A percentile compares a stretch with the other conserved stretches of the same genome.
These are phyloP conservation scores for Xylaria sp. DNA, from an alignment of 2,329 filamentous ascomycete genomes.

Conservation along the genomic window DNA sequence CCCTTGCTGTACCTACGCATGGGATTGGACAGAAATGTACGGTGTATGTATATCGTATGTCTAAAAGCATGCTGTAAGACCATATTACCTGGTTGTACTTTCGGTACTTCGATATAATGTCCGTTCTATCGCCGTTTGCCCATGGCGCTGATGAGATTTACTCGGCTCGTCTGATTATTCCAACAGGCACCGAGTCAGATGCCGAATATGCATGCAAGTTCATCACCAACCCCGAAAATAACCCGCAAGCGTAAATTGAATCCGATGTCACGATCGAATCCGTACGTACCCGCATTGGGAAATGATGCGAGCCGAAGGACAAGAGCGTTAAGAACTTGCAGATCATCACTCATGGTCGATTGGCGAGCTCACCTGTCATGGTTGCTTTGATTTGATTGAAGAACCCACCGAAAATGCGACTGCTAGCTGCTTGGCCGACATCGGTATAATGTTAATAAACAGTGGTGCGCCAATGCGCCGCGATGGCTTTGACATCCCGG, in stretches of 20 bases:
- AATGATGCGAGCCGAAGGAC: background rate
- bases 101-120: background rate
- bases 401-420: background rate
- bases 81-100: background rate
- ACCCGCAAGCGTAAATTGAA: constrained; percentile 2
- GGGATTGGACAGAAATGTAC: constrained; percentile 1
- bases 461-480: too few relatives aligned
- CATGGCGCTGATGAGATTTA: constrained; percentile 8
- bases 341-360: background rate
- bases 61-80: background rate
- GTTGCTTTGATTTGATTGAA: constrained; percentile 1
- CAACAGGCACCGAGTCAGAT: background rate
- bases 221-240: constrained; percentile 6
- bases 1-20: background rate
- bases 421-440: background rate
- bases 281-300: background rate
- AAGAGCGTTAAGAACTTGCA: background rate
- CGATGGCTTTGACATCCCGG: too few relatives aligned
- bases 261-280: background rate
- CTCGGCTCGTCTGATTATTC: background rate
- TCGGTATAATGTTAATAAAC: too few relatives aligned
- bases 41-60: background rate
- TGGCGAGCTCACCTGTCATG: background rate
- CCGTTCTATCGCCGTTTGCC: constrained; percentile 3
- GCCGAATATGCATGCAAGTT: constrained; percentile 4